These are phyloP conservation scores for Cyberlindnera mississippiensis DNA, from an alignment of 805 yeast genomes.

Conservation along the genomic window DNA sequence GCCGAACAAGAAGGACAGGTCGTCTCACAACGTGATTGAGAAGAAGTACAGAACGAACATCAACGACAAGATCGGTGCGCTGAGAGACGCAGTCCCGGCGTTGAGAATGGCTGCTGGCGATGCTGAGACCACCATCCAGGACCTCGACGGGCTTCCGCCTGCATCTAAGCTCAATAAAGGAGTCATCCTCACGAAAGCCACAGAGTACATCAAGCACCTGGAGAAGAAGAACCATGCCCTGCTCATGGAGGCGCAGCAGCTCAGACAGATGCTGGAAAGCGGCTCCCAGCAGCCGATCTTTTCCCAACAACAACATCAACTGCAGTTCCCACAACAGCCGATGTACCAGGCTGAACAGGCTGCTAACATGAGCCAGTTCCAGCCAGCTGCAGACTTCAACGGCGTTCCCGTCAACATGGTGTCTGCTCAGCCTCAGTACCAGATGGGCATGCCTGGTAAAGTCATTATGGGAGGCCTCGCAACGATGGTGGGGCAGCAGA, in stretches of 20 bases:
- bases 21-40: slow-evolving; percentile 76
- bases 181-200: slow-evolving; percentile 69
- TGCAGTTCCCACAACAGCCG: slow-evolving; percentile 16
- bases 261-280: slow-evolving; percentile 28
- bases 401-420: slow-evolving; percentile 26
- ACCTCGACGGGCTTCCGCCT: slow-evolving; percentile 71
- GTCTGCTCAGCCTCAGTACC: slow-evolving; percentile 22
- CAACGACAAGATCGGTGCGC: slow-evolving; percentile 62
- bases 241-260: slow-evolving; percentile 47
- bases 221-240: slow-evolving; percentile 43
- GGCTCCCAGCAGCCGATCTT: slow-evolving; percentile 15
- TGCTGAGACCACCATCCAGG: slow-evolving; percentile 39
- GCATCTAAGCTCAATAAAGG: slow-evolving; percentile 77
- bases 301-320: slow-evolving; percentile 8
- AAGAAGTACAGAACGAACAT: slow-evolving; percentile 77
- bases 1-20: slow-evolving; percentile 45
- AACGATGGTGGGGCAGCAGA: slow-evolving; percentile 38
- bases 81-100: slow-evolving; percentile 76
- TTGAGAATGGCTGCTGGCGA: slow-evolving; percentile 59
- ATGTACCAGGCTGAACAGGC: slow-evolving; percentile 5
- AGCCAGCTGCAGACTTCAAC: slow-evolving; percentile 23
- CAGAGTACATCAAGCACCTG: slow-evolving; percentile 73
- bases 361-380: slow-evolving; percentile 21
- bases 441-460: slow-evolving; percentile 32
- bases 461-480: slow-evolving; percentile 47